Evolutionary conservation across 2,329 filamentous ascomycete species (phyloP), one percentile per base, ranked within the genome.

Genomic region (Pseudogymnoascus sp.): DNA sequence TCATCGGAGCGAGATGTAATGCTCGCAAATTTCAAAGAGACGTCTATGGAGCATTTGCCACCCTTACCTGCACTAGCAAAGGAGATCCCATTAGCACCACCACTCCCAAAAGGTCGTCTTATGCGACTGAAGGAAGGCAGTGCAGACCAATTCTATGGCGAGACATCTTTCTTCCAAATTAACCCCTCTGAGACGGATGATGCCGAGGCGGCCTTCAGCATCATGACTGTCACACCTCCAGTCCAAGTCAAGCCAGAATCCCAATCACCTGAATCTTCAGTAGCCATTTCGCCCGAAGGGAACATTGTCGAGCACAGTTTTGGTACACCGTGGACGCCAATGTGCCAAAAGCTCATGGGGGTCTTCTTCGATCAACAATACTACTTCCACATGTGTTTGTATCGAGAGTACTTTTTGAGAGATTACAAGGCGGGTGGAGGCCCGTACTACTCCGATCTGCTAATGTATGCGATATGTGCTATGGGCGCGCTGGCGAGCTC

Each of bases 321-420:
- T 31, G 25, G 58, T 38, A 60, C 58, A 16, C 58, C 58, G 12
- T 41, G 58, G 38, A 60, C 58, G 33, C 58, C 58, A 35, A 75
- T 74, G 14, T 80, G 76, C 11, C 78, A 76, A 62, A 69, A 71
- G 16, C 72, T 80, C 58, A 80, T 81, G 78, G 76, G 78, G 0
- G 72, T 71, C 3, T 82, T 81, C 65, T 82, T 82, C 68, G 74
- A 76, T 61, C 70, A 77, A 38, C 75, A 79, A 21, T 82, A 81
- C 60, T 75, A 78, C 37, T 80, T 79, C 64, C 75, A 78, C 66
- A 80, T 81, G 78, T 76, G 78, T 62, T 71, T 82, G 1, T 81
- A 82, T 63, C 74, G 80, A 31, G 80, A 81, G 65, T 81, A 77
- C 64, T 82, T 82, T 63, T 68, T 82, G 8, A 70, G 80, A 31